A percentile compares a stretch with the other conserved stretches of the same genome.
Evolutionary conservation across 163 green algal species (phyloP).

Genomic region (Prototheca wickerhamii): DNA sequence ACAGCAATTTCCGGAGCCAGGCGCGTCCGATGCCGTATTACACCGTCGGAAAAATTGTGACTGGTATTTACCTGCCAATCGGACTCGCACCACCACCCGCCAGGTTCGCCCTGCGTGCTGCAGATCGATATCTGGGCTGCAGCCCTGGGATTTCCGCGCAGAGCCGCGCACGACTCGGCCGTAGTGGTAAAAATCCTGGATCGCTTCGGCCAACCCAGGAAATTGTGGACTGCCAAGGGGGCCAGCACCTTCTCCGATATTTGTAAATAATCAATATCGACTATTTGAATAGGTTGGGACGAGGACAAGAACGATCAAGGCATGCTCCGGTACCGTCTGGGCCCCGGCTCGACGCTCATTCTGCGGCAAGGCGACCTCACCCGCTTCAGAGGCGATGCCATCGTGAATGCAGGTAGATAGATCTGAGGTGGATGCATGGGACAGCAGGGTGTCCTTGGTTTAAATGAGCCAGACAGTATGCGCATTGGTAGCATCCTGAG

Average conservation of each 20-base stretch:
- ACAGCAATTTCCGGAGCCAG: too few species aligned
- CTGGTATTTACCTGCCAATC: too few species aligned
- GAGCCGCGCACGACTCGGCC: too few species aligned
- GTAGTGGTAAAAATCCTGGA: too few species aligned
- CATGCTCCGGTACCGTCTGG: constrained; percentile 14
- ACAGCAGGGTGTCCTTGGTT: constrained; percentile 3
- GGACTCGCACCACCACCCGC: too few species aligned
- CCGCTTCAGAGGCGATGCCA: constrained; percentile 53
- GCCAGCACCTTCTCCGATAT: constrained; percentile 1
- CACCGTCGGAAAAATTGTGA: too few species aligned
- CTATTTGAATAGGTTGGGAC: not conserved
- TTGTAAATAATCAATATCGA: not conserved
- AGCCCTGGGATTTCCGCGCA: too few species aligned
- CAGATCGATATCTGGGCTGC: too few species aligned
- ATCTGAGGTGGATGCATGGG: not conserved
- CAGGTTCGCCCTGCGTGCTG: too few species aligned
- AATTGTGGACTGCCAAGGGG: too few species aligned
- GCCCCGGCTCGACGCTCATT: constrained; percentile 11
- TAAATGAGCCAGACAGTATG: constrained; percentile 11
- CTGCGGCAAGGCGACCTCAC: constrained; percentile 55
- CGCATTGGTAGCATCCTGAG: not conserved
- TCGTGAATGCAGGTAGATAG: constrained; percentile 70
- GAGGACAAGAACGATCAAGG: not conserved
- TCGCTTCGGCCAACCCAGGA: too few species aligned
- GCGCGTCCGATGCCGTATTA: too few species aligned